Conservation (phyloP, 306 rosid species). For the Cicer chorassanicum region DNA sequence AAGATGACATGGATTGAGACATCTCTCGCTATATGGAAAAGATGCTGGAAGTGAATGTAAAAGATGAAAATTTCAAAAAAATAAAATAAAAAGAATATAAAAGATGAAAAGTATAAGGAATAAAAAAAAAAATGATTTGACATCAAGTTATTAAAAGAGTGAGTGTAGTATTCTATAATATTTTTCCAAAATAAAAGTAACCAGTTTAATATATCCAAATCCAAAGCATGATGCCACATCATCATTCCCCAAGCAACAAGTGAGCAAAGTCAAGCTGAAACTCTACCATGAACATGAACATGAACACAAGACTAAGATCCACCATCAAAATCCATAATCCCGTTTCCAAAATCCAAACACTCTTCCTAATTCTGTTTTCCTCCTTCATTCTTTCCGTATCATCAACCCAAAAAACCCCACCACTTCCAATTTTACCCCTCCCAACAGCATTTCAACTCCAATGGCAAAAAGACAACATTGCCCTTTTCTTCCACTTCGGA, state of each 20-base stretch:
- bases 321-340: not conserved
- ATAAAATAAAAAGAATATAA: no score
- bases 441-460: slow-evolving; percentile 79
- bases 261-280: not conserved
- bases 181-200: no score
- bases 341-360: slow-evolving; percentile 26
- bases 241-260: no score
- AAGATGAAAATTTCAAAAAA: no score
- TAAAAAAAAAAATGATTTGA: no score
- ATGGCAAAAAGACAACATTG: slow-evolving; percentile 79
- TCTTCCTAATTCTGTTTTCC: slow-evolving; percentile 25
- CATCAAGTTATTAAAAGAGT: no score
- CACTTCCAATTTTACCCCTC: slow-evolving; percentile 84
- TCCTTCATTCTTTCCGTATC: slow-evolving; percentile 7
- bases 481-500: slow-evolving; percentile 94
- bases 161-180: no score
- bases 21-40: slow-evolving; percentile 40
- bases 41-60: slow-evolving; percentile 39
- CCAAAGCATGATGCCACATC: no score
- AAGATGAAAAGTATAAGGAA: no score
- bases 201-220: no score
- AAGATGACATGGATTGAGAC: slow-evolving; percentile 38
- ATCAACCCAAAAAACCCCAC: slow-evolving; percentile 54
- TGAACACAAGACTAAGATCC: slow-evolving; percentile 2
- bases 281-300: not conserved